These are phyloP conservation scores for Penicillium arizonense DNA, from an alignment of 495 filamentous ascomycete species.

Conservation along the genomic window DNA sequence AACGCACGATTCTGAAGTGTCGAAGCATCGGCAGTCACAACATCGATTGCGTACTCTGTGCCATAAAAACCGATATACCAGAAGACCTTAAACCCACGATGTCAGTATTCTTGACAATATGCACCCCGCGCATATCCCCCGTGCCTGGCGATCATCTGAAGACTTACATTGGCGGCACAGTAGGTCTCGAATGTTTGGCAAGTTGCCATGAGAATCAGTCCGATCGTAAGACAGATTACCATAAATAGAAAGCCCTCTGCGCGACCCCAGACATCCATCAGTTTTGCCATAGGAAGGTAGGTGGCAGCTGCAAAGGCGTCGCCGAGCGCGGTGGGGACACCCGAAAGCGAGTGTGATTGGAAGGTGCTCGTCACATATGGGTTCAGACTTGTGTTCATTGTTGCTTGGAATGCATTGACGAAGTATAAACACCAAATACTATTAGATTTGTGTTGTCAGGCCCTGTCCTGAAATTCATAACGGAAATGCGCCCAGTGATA, in stretches of 20 bases:
- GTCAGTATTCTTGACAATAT: background rate
- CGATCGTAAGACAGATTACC: conserved; percentile 30
- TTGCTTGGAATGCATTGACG: conserved; percentile 22
- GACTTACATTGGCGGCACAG: conserved; percentile 34
- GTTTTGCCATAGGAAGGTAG: conserved; percentile 62
- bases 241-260: conserved; percentile 47
- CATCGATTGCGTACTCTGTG: conserved; percentile 45
- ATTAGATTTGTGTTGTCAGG: background rate
- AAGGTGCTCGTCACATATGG: conserved; percentile 33
- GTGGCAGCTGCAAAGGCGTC: conserved; percentile 56
- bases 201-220: conserved; percentile 46
- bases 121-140: no score
- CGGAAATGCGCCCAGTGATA: no score
- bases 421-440: conserved; percentile 34
- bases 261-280: conserved; percentile 63
- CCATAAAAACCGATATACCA: conserved; percentile 50
- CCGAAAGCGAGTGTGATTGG: conserved; percentile 28
- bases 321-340: conserved; percentile 24
- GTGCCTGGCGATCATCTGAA: background rate
- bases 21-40: conserved; percentile 61
- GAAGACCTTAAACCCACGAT: conserved; percentile 31
- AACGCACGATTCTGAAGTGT: conserved; percentile 54
- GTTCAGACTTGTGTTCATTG: conserved; percentile 17
- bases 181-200: conserved; percentile 45
- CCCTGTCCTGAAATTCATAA: background rate